Conservation (phyloP, 768 basidiomycete species). For the Boletus reticuloceps region DNA sequence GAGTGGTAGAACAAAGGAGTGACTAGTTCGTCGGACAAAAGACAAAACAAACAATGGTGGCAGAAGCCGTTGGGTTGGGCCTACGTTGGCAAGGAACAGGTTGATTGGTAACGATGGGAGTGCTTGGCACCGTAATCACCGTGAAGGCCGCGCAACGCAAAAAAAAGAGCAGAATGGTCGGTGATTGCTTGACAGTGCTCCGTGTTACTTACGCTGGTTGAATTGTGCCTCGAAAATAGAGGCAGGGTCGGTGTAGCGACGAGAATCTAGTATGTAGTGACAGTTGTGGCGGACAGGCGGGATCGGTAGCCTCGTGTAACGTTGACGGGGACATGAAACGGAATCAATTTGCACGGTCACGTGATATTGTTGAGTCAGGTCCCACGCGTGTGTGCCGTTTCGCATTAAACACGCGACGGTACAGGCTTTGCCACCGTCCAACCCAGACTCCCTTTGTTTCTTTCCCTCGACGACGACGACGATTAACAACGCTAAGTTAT, state of each 20-base stretch:
- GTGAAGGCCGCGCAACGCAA: slow-evolving; percentile 1
- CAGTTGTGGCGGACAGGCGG: background rate
- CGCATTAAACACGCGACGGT: slow-evolving; percentile 30
- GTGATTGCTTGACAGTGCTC: background rate
- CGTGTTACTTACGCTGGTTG: background rate
- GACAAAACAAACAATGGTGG: background rate
- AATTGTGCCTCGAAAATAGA: background rate
- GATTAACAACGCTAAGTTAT: slow-evolving; percentile 20
- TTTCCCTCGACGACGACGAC: slow-evolving; percentile 14
- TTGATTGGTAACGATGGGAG: background rate
- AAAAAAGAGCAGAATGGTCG: background rate
- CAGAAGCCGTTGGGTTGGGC: background rate
- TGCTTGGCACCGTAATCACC: background rate
- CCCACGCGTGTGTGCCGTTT: slow-evolving; percentile 26
- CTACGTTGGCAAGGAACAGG: background rate
- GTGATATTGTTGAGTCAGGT: slow-evolving; percentile 34
- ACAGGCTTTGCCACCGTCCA: slow-evolving; percentile 4
- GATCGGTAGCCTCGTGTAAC: slow-evolving; percentile 34
- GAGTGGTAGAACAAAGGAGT: slow-evolving; percentile 18
- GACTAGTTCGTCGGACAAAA: slow-evolving; percentile 19
- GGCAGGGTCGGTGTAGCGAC: slow-evolving; percentile 2
- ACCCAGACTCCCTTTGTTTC: slow-evolving; percentile 13
- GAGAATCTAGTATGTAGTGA: background rate
- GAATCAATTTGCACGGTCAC: slow-evolving; percentile 30
- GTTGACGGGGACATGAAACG: slow-evolving; percentile 26